A percentile compares a stretch with the other conserved stretches of the same genome.
Evolutionary conservation across 495 filamentous ascomycete genomes (phyloP).

Genomic region (Letharia lupina): DNA sequence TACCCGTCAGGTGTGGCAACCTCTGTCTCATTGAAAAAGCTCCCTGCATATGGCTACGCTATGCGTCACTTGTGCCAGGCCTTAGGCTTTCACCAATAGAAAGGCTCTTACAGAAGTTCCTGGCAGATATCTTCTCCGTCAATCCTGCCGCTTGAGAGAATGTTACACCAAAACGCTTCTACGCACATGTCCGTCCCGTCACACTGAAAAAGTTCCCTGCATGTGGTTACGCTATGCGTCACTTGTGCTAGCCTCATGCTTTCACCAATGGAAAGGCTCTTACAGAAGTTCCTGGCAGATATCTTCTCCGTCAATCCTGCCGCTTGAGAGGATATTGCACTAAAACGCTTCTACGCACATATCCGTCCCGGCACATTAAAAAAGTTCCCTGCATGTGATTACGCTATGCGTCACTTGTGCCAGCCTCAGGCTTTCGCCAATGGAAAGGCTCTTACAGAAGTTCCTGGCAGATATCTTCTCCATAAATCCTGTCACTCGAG

Average conservation of each 20-base stretch:
- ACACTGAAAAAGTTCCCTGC: too few species aligned
- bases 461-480: conserved; percentile 5
- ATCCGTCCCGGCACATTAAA: too few species aligned
- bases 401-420: background rate
- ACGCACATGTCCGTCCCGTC: background rate
- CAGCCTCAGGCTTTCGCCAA: background rate
- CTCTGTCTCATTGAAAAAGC: background rate
- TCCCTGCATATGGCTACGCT: too few species aligned
- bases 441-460: background rate
- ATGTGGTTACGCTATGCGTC: too few species aligned
- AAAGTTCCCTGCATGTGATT: too few species aligned
- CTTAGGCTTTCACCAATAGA: background rate
- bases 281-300: too few species aligned
- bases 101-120: conserved; percentile 1
- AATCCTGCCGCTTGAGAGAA: background rate
- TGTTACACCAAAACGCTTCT: background rate
- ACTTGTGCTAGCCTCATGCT: too few species aligned
- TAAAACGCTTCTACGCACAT: too few species aligned
- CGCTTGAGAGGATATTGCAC: too few species aligned
- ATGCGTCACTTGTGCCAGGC: background rate
- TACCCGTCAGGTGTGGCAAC: background rate
- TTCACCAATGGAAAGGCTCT: too few species aligned
- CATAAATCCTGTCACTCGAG: background rate
- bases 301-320: too few species aligned
- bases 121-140: background rate